phyloP scores from a whole-genome alignment of 2,329 filamentous ascomycete genomes.

The Bimuria novae-zelandiae region DNA sequence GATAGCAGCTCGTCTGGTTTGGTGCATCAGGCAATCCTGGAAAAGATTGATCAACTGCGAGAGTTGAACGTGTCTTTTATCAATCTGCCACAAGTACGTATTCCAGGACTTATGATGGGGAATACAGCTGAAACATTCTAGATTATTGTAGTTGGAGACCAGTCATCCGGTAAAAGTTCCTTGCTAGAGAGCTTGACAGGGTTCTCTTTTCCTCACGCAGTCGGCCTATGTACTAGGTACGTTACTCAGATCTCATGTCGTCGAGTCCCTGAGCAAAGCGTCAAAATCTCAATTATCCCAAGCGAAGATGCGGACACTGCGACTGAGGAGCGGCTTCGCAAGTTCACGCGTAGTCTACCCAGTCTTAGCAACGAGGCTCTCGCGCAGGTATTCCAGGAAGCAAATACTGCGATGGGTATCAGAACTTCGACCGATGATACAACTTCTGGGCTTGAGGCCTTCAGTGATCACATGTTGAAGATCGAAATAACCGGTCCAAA shows the following conservation, averaged over 20 bases:
- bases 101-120: too few relatives aligned
- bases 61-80: too few relatives aligned
- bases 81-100: too few relatives aligned
- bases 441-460: too few relatives aligned
- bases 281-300: neutral
- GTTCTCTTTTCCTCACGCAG: neutral
- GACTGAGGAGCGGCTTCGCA: too few relatives aligned
- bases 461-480: neutral
- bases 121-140: neutral
- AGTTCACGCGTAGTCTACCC: too few relatives aligned
- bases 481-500: neutral
- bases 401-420: neutral
- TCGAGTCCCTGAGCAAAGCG: neutral
- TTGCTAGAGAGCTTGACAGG: neutral
- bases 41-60: too few relatives aligned
- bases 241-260: neutral
- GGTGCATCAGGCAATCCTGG: too few relatives aligned
- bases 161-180: neutral
- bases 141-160: neutral
- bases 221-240: neutral
- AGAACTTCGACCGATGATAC: neutral
- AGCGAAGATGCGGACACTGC: too few relatives aligned
- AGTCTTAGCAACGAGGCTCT: too few relatives aligned
- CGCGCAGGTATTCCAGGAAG: too few relatives aligned
- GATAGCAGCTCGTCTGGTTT: too few relatives aligned